Evolutionary conservation across 2,329 filamentous ascomycete species (phyloP).

Genomic region (Fusarium buxicola): DNA sequence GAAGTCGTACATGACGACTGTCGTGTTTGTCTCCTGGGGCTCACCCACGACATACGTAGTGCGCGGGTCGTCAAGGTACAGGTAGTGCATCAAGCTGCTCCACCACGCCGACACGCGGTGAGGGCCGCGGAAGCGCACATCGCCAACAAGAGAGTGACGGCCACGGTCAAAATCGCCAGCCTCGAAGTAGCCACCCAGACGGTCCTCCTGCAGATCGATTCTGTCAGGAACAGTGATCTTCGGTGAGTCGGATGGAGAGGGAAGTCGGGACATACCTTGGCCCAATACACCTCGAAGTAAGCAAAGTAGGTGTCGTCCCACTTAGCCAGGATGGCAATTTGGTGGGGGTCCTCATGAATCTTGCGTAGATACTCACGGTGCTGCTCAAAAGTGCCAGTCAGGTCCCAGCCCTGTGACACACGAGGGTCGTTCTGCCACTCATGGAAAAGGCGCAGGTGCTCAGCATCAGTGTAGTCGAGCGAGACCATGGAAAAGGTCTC

Average conservation of each 20-base stretch:
- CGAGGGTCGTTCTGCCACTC: slow-evolving; percentile 87
- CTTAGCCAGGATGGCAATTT: slow-evolving; percentile 74
- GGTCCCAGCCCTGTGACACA: slow-evolving; percentile 83
- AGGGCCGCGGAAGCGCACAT: slow-evolving; percentile 69
- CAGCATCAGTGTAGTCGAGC: slow-evolving; percentile 72
- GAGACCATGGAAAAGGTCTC: slow-evolving; percentile 84
- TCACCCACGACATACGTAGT: slow-evolving; percentile 72
- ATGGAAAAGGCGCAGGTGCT: slow-evolving; percentile 79
- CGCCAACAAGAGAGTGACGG: slow-evolving; percentile 68
- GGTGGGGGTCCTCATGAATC: slow-evolving; percentile 77
- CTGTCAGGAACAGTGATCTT: slow-evolving; percentile 4
- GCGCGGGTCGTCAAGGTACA: slow-evolving; percentile 70
- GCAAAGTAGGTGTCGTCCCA: slow-evolving; percentile 79
- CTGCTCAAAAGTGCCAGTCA: slow-evolving; percentile 79
- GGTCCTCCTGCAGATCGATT: slow-evolving; percentile 59
- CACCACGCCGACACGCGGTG: slow-evolving; percentile 72
- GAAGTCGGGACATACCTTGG: slow-evolving; percentile 57
- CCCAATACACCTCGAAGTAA: slow-evolving; percentile 87
- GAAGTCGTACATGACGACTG: slow-evolving; percentile 79
- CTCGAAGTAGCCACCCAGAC: slow-evolving; percentile 66
- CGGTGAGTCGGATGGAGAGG: neutral
- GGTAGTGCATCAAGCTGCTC: slow-evolving; percentile 71
- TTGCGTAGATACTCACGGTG: slow-evolving; percentile 77
- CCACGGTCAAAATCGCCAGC: slow-evolving; percentile 68
- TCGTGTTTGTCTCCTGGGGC: slow-evolving; percentile 76